Evolutionary conservation across 306 rosid species (phyloP), one percentile per base, ranked within the genome.

Genomic region (Begonia masoniana): DNA sequence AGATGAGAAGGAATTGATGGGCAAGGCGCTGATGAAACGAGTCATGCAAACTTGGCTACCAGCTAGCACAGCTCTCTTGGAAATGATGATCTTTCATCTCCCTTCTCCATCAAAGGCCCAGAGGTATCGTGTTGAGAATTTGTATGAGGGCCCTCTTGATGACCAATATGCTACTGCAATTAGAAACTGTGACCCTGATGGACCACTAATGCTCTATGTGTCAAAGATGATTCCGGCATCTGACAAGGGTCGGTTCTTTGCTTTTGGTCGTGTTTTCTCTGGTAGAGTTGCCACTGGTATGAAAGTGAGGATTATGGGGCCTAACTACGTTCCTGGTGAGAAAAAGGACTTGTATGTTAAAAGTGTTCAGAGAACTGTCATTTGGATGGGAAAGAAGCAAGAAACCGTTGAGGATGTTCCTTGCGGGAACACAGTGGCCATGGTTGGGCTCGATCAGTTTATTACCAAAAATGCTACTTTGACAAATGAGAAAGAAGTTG

Each of bases 221-320:
- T 87, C 96, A 0, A 87, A 87, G 88, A 87, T 87, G 96, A 83
- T 83, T 83, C 96, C 94, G 0, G 94, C 96, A 9, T 78, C 94
- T 31, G 94, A 87, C 17, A 87, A 87, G 74, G 96, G 96, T 41
- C 68, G 96, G 59, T 83, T 87, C 62, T 87, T 63, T 68, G 94
- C 96, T 36, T 87, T 87, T 62, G 96, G 96, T 0, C 87, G 96
- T 57, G 96, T 87, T 6, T 87, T 87, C 52, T 47, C 96, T 46
- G 94, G 96, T 1, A 87, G 6, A 58, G 85, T 87, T 3, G 68
- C 82, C 0, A 87, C 96, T 2, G 94, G 96, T 52, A 36, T 87
- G 78, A 87, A 87, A 76, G 96, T 87, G 12, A 81, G 96, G 58
- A 87, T 83, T 49, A 87, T 87, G 96, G 96, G 96, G 51, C 96